Evolutionary conservation across 2,329 filamentous ascomycete species (phyloP).

Genomic region (Aspergillus awamori): DNA sequence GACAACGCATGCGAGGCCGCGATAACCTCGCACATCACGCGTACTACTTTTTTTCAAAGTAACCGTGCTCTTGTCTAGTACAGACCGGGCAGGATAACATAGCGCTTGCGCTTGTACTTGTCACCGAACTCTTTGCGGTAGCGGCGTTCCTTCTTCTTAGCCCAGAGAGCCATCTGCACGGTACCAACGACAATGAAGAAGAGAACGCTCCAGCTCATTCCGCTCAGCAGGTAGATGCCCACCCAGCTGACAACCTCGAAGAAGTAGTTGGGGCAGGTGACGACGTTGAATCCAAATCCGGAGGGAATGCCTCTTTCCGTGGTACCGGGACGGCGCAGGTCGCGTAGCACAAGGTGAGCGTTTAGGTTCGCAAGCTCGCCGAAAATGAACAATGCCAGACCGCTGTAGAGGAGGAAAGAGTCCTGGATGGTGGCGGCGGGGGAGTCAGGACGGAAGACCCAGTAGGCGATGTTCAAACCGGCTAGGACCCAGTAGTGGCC

Average conservation of each 20-base stretch:
- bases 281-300: conserved; percentile 80
- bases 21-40: background rate
- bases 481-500: conserved; percentile 89
- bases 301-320: conserved; percentile 85
- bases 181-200: conserved; percentile 75
- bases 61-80: conserved; percentile 52
- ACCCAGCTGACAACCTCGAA: conserved; percentile 88
- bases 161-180: conserved; percentile 84
- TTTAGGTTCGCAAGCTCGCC: conserved; percentile 80
- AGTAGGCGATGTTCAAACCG: conserved; percentile 79
- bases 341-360: conserved; percentile 77
- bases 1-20: background rate
- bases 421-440: conserved; percentile 61
- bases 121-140: conserved; percentile 90
- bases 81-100: conserved; percentile 76
- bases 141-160: conserved; percentile 84
- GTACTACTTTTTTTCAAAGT: background rate
- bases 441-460: conserved; percentile 77
- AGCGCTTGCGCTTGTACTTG: conserved; percentile 94
- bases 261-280: conserved; percentile 97
- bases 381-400: conserved; percentile 71
- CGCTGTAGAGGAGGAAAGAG: conserved; percentile 63
- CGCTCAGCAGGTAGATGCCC: conserved; percentile 76
- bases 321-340: conserved; percentile 75
- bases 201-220: conserved; percentile 71